These are phyloP conservation scores for Nyssa sinensis DNA, from an alignment of 148 eudicot species.

Conservation along the genomic window DNA sequence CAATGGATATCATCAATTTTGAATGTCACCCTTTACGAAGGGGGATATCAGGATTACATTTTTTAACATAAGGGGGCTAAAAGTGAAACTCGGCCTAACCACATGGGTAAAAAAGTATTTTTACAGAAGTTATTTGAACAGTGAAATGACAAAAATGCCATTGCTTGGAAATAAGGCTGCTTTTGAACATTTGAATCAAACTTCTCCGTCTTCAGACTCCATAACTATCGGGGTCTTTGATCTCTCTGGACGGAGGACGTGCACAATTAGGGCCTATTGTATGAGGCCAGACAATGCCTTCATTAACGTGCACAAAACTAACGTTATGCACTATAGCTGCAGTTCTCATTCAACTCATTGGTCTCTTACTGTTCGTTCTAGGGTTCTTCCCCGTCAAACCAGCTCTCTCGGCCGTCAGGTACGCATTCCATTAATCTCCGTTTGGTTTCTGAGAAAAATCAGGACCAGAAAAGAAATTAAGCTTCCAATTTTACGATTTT, in stretches of 20 bases:
- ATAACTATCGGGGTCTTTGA: not conserved
- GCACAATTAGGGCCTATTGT: not conserved
- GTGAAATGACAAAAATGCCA: not conserved
- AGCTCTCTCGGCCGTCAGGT: slow-evolving; percentile 86
- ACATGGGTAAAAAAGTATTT: no score
- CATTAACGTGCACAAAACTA: slow-evolving; percentile 52
- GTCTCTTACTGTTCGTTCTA: slow-evolving; percentile 70
- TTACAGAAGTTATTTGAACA: no score
- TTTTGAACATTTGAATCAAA: no score
- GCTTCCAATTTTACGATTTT: not conserved
- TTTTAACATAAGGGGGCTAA: no score
- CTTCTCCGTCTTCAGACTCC: not conserved
- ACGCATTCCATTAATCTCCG: not conserved
- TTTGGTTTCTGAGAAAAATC: not conserved
- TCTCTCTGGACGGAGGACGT: no score
- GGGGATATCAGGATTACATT: no score
- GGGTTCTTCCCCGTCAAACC: slow-evolving; percentile 96
- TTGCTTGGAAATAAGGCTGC: not conserved
- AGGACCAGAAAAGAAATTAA: not conserved
- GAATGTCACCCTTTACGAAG: no score
- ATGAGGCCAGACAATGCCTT: slow-evolving; percentile 2
- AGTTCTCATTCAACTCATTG: slow-evolving; percentile 54
- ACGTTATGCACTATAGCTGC: slow-evolving; percentile 50
- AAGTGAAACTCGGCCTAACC: no score
- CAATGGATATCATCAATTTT: no score